Percentiles rank a stretch among this genome's conserved stretches.
phyloP scores from a whole-genome alignment of 345 rosid genomes.

The Lepidium didymum region DNA sequence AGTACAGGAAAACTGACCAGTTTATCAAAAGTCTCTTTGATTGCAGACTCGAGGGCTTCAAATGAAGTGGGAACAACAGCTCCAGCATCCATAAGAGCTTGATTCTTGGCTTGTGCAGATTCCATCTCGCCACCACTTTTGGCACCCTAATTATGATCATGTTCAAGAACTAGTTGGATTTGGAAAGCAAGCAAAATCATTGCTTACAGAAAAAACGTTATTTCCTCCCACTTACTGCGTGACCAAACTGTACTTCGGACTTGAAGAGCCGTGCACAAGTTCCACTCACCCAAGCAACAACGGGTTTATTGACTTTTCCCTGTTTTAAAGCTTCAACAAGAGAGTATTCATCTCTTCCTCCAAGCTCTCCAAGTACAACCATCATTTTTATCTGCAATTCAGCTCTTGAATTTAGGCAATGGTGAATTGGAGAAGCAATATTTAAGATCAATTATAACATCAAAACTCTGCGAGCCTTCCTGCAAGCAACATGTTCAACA shows the following conservation, averaged over 20 bases:
- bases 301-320: slow-evolving; percentile 89
- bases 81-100: slow-evolving; percentile 86
- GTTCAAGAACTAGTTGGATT: slow-evolving; percentile 3
- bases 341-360: slow-evolving; percentile 95
- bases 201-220: background rate
- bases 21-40: slow-evolving; percentile 86
- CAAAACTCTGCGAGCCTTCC: background rate
- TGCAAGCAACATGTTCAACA: background rate
- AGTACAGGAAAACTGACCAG: slow-evolving; percentile 42
- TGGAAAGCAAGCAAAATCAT: background rate
- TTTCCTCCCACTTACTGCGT: slow-evolving; percentile 65
- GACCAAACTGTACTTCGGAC: slow-evolving; percentile 98
- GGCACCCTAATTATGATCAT: slow-evolving; percentile 62
- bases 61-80: slow-evolving; percentile 93
- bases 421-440: background rate
- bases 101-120: slow-evolving; percentile 98
- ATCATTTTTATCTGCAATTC: slow-evolving; percentile 72
- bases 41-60: slow-evolving; percentile 69
- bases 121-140: slow-evolving; percentile 99
- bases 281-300: slow-evolving; percentile 99
- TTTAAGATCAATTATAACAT: background rate
- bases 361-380: slow-evolving; percentile 98
- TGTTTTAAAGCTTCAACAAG: slow-evolving; percentile 93
- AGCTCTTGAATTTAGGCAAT: background rate
- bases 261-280: slow-evolving; percentile 97